Conservation (phyloP, 2,329 filamentous ascomycete species). For the Exophiala dermatitidis region DNA sequence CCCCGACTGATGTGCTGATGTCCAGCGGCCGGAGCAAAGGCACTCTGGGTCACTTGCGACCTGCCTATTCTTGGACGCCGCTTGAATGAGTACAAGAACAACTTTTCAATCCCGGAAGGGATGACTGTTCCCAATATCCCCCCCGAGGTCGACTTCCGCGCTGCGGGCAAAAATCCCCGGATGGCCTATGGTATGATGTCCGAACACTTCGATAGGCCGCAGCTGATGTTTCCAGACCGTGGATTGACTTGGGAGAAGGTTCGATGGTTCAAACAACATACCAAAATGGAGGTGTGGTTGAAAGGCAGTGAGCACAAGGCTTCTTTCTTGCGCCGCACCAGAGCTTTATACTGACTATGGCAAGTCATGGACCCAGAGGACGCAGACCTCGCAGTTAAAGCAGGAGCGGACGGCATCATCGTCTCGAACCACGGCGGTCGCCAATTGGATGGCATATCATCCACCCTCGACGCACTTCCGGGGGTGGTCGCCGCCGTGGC, state of each 20-base stretch:
- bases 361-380: not conserved
- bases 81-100: not conserved
- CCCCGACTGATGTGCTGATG: not conserved
- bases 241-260: not conserved
- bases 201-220: not conserved
- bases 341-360: not conserved
- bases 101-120: not conserved
- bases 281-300: not conserved
- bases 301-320: not conserved
- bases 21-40: not conserved
- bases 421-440: conserved; percentile 30
- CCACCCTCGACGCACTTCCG: conserved; percentile 32
- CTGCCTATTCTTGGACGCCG: not conserved
- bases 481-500: conserved; percentile 22
- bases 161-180: not conserved
- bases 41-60: not conserved
- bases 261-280: not conserved
- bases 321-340: too few relatives aligned
- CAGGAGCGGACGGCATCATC: conserved; percentile 6
- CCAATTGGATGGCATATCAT: conserved; percentile 32
- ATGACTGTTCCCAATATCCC: not conserved
- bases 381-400: conserved; percentile 1
- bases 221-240: not conserved
- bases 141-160: not conserved
- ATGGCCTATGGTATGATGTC: not conserved